Base-by-base conservation (phyloP, 495 filamentous ascomycete species). In the Penicillium desertorum region DNA sequence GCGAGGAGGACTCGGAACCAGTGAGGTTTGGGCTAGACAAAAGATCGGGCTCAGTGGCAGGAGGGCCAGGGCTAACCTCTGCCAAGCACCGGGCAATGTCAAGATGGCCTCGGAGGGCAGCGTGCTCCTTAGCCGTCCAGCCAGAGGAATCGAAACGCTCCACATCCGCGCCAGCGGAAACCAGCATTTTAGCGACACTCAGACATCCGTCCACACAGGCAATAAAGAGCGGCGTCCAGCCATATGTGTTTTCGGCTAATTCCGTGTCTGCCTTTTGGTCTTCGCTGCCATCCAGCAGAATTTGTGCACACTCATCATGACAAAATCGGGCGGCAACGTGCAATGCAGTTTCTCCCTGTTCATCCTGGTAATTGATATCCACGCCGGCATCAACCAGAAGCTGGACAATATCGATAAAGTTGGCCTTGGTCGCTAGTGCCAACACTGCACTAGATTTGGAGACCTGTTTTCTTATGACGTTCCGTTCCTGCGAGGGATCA, bases 71-170 rank as follows among this genome's bases (percentile, higher is more conserved):
- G 19, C 76, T 78, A 27, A 82, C 73, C 46, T 81, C 70, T 7
- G 82, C 84, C 12, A 96, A 77, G 34, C 81, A 80, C 25, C 80
- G 79, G 9, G 91, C 89, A 59, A 97, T 91, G 4, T 80, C 73
- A 39, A 97, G 76, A 66, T 98, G 92, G 0, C 94, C 94, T 62
- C 94, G 76, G 36, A 98, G 73, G 0, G 90, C 88, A 5, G 94
- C 94, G 73, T 98, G 94, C 67, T 98, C 94, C 73, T 86, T 90
- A 2, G 92, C 86, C 2, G 90, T 96, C 95, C 95, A 98, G 8
- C 94, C 94, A 48, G 92, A 97, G 2, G 85, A 85, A 69, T 98
- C 94, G 9, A 74, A 69, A 46, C 80, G 84, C 50, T 87, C 85
- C 14, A 91, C 66, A 49, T 94, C 83, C 1, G 88, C 88, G 0